phyloP scores from a whole-genome alignment of 2,329 filamentous ascomycete genomes.

The Claviceps sorghi region DNA sequence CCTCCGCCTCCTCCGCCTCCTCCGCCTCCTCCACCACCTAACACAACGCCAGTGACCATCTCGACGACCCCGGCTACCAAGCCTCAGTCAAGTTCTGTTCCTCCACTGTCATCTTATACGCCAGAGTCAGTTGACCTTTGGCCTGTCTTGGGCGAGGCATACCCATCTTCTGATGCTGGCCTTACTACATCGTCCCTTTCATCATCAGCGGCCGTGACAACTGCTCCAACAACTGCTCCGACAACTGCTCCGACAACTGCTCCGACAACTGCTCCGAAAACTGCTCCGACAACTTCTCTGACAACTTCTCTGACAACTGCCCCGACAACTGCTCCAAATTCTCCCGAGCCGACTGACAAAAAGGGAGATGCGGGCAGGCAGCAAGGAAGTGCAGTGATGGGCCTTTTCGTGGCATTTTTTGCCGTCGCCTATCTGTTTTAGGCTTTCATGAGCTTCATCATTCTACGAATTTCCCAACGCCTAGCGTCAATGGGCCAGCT shows the following conservation, averaged over 20 bases:
- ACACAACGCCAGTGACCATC: no score
- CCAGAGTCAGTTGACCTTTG: conserved; percentile 19
- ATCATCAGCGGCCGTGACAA: conserved; percentile 10
- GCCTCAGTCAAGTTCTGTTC: conserved; percentile 3
- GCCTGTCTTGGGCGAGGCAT: conserved; percentile 42
- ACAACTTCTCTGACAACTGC: conserved; percentile 13
- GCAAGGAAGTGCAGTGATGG: conserved; percentile 36
- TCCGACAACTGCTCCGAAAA: no score
- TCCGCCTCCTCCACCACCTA: conserved; percentile 1
- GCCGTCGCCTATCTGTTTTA: conserved; percentile 36
- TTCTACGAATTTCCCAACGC: background rate
- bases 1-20: background rate
- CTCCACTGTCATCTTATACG: background rate
- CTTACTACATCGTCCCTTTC: background rate
- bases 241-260: no score
- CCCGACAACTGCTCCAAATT: conserved; percentile 14
- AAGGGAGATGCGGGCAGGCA: conserved; percentile 32
- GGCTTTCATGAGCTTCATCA: background rate
- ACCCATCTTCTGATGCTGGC: conserved; percentile 16
- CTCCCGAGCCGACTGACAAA: conserved; percentile 20
- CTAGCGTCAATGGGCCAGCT: background rate
- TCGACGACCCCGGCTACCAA: conserved; percentile 6
- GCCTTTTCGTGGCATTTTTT: conserved; percentile 40
- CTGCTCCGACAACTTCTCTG: no score
- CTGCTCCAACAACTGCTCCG: no score